These are phyloP conservation scores for Pichia sp. DNA, from an alignment of 1,139 yeast genomes.

Conservation along the genomic window DNA sequence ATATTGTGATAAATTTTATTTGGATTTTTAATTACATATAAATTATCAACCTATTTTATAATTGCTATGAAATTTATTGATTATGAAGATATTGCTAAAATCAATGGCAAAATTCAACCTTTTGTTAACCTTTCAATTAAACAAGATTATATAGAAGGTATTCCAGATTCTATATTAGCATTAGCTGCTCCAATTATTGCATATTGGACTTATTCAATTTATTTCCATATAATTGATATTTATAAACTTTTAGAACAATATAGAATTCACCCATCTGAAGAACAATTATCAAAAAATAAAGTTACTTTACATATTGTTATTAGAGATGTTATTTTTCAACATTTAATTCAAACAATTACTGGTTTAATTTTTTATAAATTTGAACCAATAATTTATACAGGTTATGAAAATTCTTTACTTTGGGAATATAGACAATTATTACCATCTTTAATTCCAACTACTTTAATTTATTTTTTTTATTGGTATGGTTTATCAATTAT, in stretches of 20 bases:
- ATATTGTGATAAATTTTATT: too few relatives aligned
- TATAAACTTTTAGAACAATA: conserved; percentile 71
- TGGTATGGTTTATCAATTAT: conserved; percentile 51
- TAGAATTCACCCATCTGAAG: conserved; percentile 89
- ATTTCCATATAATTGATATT: conserved; percentile 72
- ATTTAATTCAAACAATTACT: conserved; percentile 66
- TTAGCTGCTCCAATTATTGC: conserved; percentile 69
- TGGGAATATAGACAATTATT: conserved; percentile 55
- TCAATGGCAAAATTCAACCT: too few relatives aligned
- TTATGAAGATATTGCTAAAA: too few relatives aligned
- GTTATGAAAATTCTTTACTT: conserved; percentile 61
- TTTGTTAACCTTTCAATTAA: conserved; percentile 21
- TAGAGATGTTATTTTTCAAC: conserved; percentile 79
- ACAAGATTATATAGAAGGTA: conserved; percentile 44
- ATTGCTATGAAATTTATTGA: too few relatives aligned
- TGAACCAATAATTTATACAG: conserved; percentile 65
- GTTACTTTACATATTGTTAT: conserved; percentile 66
- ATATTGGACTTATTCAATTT: conserved; percentile 72
- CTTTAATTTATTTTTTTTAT: conserved; percentile 42
- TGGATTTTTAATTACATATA: too few relatives aligned
- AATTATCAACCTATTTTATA: too few relatives aligned
- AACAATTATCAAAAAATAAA: conserved; percentile 67
- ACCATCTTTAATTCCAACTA: conserved; percentile 44
- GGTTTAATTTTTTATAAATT: conserved; percentile 51
- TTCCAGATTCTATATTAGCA: conserved; percentile 72